Evolutionary conservation across 495 filamentous ascomycete species (phyloP).

Genomic region (Neohortaea acidophila): DNA sequence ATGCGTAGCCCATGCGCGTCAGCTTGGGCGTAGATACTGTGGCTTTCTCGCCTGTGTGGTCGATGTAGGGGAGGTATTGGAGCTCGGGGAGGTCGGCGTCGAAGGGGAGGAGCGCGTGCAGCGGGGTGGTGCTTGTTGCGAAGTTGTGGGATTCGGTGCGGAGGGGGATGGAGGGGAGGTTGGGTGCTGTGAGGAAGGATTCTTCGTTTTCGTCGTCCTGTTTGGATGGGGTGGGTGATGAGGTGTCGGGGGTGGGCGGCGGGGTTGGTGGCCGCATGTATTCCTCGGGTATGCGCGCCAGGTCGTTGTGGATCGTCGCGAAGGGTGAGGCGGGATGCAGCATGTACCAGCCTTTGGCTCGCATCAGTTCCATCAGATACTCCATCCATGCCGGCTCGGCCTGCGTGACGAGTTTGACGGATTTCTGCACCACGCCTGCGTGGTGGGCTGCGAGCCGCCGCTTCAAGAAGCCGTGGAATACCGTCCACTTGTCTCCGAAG

Average conservation of each 20-base stretch:
- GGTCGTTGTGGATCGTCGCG: slow-evolving; percentile 56
- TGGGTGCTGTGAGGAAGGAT: slow-evolving; percentile 19
- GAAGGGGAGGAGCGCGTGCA: slow-evolving; percentile 25
- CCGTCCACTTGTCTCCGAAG: slow-evolving; percentile 68
- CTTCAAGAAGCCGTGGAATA: slow-evolving; percentile 60
- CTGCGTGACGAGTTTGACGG: slow-evolving; percentile 32
- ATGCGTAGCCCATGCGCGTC: slow-evolving; percentile 6
- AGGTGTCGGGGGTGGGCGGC: slow-evolving; percentile 2
- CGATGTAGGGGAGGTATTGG: slow-evolving; percentile 21
- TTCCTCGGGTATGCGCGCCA: slow-evolving; percentile 58
- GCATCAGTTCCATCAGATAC: slow-evolving; percentile 55
- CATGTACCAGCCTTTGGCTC: slow-evolving; percentile 55
- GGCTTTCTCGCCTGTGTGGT: slow-evolving; percentile 17
- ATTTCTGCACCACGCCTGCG: slow-evolving; percentile 11
- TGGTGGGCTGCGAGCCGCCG: slow-evolving; percentile 33
- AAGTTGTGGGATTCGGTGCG: slow-evolving; percentile 17
- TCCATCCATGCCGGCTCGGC: slow-evolving; percentile 61
- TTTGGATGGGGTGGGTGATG: neutral
- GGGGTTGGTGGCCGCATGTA: slow-evolving; percentile 18
- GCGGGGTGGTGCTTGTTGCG: slow-evolving; percentile 10
- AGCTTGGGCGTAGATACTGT: neutral
- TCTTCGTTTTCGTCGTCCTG: slow-evolving; percentile 7
- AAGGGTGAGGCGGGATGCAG: slow-evolving; percentile 52
- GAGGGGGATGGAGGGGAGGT: slow-evolving; percentile 6
- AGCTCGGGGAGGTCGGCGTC: slow-evolving; percentile 26